Evolutionary conservation across 1,284 basidiomycete genomes (phyloP).

Genomic region (Cutaneotrichosporon cavernicola): DNA sequence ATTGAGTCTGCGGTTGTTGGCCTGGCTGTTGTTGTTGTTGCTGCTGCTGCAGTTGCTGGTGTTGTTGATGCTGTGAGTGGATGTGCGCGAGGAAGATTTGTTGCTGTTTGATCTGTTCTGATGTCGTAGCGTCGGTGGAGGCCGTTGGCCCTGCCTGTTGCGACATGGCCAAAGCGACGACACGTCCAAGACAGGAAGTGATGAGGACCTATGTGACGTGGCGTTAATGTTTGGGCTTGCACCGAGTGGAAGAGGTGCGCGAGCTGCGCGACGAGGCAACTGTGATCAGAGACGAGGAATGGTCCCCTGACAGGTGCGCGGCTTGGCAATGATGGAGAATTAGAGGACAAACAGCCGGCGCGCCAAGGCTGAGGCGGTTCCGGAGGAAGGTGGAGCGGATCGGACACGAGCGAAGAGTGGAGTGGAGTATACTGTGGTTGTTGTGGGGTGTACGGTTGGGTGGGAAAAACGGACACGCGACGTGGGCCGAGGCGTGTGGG

Average conservation of each 20-base stretch:
- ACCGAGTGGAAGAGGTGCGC: neutral
- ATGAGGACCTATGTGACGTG: constrained; percentile 13
- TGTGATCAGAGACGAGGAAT: neutral
- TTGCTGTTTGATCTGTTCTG: constrained; percentile 11
- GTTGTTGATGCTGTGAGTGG: constrained; percentile 14
- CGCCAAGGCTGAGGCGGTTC: too few species aligned
- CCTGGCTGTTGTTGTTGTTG: constrained; percentile 5
- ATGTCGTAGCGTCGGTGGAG: constrained; percentile 14
- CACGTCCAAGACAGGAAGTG: neutral
- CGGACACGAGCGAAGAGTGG: too few species aligned
- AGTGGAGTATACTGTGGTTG: too few species aligned
- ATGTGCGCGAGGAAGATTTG: constrained; percentile 4
- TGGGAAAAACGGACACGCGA: too few species aligned
- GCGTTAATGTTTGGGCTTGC: constrained; percentile 4
- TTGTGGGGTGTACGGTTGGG: too few species aligned
- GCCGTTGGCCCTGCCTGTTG: constrained; percentile 20
- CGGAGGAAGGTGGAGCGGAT: too few species aligned
- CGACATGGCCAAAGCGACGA: constrained; percentile 18
- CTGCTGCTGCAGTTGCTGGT: constrained; percentile 14
- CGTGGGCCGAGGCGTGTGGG: too few species aligned
- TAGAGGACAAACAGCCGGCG: too few species aligned
- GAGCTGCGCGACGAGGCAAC: neutral
- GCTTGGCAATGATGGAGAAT: too few species aligned
- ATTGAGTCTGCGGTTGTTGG: constrained; percentile 5
- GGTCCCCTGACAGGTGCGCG: too few species aligned